A percentile compares a stretch with the other conserved stretches of the same genome.
Evolutionary conservation across 805 yeast species (phyloP).

Genomic region (Candida sithepensis): DNA sequence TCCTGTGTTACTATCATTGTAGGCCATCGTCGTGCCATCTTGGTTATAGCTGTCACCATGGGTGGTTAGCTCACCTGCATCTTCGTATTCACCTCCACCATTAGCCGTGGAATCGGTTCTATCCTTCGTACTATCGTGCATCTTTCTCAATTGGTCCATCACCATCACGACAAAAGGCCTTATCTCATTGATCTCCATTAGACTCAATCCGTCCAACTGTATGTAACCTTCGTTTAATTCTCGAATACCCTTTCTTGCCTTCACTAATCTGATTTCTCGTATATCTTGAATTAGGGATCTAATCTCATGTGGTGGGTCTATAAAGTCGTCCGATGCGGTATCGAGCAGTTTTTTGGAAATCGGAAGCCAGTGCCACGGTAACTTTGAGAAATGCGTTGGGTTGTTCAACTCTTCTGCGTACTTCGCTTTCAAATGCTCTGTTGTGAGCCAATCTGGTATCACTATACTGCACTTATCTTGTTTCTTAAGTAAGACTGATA

Average conservation of each 20-base stretch:
- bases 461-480: constrained; percentile 85
- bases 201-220: constrained; percentile 75
- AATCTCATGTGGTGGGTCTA: constrained; percentile 67
- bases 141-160: constrained; percentile 70
- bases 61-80: neutral
- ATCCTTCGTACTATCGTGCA: constrained; percentile 37
- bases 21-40: constrained; percentile 1
- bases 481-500: constrained; percentile 75
- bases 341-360: constrained; percentile 64
- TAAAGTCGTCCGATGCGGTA: constrained; percentile 72
- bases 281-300: constrained; percentile 75
- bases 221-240: constrained; percentile 80
- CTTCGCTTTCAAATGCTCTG: constrained; percentile 47
- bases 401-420: constrained; percentile 65
- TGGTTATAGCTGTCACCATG: neutral
- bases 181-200: constrained; percentile 83
- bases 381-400: constrained; percentile 55
- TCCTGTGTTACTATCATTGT: neutral
- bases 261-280: constrained; percentile 76
- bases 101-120: constrained; percentile 5
- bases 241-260: constrained; percentile 74
- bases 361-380: constrained; percentile 92
- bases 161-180: constrained; percentile 77
- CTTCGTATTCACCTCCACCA: neutral
- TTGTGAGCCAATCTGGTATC: constrained; percentile 80